Evolutionary conservation across 495 filamentous ascomycete genomes (phyloP).

Genomic region (Lindgomyces ingoldianus): DNA sequence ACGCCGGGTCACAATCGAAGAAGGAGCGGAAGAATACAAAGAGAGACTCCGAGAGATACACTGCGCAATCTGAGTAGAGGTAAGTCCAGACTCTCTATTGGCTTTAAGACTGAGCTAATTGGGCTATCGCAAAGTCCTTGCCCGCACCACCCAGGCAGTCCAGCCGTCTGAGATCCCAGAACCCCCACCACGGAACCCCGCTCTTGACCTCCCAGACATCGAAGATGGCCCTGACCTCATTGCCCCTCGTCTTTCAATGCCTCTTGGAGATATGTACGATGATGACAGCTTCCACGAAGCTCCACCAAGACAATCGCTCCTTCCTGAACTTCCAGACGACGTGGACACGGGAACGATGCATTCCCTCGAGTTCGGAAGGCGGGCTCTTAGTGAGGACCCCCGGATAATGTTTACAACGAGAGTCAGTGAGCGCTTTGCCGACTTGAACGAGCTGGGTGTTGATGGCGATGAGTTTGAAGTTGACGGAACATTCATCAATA

Average conservation of each 20-base stretch:
- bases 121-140: constrained; percentile 51
- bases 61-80: constrained; percentile 63
- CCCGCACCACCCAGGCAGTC: constrained; percentile 58
- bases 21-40: constrained; percentile 64
- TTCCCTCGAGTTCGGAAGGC: constrained; percentile 69
- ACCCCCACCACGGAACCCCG: constrained; percentile 36
- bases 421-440: constrained; percentile 66
- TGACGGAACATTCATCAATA: constrained; percentile 48
- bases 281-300: constrained; percentile 46
- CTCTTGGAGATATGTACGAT: constrained; percentile 64
- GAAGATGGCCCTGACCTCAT: constrained; percentile 67
- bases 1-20: constrained; percentile 68
- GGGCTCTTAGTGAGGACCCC: constrained; percentile 58
- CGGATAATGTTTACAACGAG: constrained; percentile 51
- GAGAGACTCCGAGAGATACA: constrained; percentile 75
- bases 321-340: constrained; percentile 44
- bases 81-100: not conserved
- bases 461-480: constrained; percentile 39
- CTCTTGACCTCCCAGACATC: constrained; percentile 45
- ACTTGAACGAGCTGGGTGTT: constrained; percentile 42
- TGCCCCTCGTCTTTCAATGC: constrained; percentile 67
- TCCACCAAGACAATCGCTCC: constrained; percentile 67
- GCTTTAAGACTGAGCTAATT: not conserved
- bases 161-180: constrained; percentile 56
- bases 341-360: constrained; percentile 57